Conservation (phyloP, 73 alveolate species). For the Paramecium octaurelia region DNA sequence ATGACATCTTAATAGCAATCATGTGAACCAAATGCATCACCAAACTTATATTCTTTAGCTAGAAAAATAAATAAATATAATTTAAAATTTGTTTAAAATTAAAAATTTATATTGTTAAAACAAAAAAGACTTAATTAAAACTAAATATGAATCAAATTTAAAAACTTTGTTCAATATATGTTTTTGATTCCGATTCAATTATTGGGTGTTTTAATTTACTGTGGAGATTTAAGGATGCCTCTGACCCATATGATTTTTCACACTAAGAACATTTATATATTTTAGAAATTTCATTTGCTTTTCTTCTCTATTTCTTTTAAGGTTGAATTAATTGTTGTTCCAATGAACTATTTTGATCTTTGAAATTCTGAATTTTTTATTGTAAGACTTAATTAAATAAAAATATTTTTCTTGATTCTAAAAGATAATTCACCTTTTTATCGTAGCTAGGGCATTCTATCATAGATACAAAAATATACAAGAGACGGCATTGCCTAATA, state of each 20-base stretch:
- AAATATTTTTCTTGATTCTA: neutral
- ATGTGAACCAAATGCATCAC: neutral
- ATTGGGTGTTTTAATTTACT: conserved; percentile 31
- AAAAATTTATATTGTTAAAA: neutral
- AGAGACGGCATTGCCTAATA: neutral
- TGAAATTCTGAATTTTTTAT: neutral
- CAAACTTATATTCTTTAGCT: neutral
- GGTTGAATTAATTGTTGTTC: neutral
- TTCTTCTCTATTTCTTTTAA: conserved; percentile 5
- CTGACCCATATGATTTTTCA: conserved; percentile 51
- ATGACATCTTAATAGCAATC: neutral
- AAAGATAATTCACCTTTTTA: neutral
- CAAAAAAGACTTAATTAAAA: neutral
- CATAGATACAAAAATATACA: neutral
- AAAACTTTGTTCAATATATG: neutral
- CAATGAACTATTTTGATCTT: neutral
- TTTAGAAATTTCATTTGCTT: conserved; percentile 7
- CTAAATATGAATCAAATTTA: neutral
- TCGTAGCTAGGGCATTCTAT: neutral
- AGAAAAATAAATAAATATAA: neutral
- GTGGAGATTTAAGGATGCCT: conserved; percentile 54
- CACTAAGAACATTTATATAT: conserved; percentile 17
- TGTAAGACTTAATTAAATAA: neutral
- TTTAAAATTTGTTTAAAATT: neutral
- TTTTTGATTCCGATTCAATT: conserved; percentile 1